Conservation (phyloP, 2,329 filamentous ascomycete species). For the Diaporthe ilicicola region DNA sequence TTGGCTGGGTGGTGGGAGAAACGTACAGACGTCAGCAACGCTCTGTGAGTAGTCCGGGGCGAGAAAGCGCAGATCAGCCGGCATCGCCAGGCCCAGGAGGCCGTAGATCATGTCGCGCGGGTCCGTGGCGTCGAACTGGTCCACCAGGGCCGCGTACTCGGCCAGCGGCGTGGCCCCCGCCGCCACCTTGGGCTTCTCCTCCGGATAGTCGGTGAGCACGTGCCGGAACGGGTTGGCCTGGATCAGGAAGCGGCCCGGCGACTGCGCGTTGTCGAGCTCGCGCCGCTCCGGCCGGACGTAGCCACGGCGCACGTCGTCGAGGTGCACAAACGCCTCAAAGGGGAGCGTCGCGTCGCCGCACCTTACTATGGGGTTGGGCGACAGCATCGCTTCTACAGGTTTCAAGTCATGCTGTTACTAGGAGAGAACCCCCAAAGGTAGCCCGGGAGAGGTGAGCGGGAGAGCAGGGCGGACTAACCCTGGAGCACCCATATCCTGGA, state of each 20-base stretch:
- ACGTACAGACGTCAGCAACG: slow-evolving; percentile 10
- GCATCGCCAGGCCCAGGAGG: slow-evolving; percentile 1
- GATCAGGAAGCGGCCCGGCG: neutral
- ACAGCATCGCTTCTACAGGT: neutral
- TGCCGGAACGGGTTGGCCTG: neutral
- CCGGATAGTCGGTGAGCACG: neutral
- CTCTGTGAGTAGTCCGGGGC: slow-evolving; percentile 21
- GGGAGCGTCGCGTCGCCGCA: neutral
- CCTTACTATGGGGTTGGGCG: neutral
- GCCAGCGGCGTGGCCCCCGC: neutral
- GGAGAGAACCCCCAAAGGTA: no score
- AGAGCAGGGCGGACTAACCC: neutral
- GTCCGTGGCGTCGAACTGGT: neutral
- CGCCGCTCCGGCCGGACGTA: slow-evolving; percentile 4
- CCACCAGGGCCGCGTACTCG: neutral
- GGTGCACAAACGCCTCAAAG: slow-evolving; percentile 1
- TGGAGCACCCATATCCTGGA: slow-evolving; percentile 3
- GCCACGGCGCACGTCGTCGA: slow-evolving; percentile 4
- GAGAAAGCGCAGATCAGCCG: neutral
- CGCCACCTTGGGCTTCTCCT: neutral
- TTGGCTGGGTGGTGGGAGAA: no score
- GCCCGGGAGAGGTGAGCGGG: neutral
- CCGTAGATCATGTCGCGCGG: slow-evolving; percentile 5
- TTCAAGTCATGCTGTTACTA: neutral
- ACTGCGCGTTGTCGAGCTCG: neutral